Base-by-base conservation (phyloP, 495 filamentous ascomycete genomes). In the Aspergillus haitiensis region DNA sequence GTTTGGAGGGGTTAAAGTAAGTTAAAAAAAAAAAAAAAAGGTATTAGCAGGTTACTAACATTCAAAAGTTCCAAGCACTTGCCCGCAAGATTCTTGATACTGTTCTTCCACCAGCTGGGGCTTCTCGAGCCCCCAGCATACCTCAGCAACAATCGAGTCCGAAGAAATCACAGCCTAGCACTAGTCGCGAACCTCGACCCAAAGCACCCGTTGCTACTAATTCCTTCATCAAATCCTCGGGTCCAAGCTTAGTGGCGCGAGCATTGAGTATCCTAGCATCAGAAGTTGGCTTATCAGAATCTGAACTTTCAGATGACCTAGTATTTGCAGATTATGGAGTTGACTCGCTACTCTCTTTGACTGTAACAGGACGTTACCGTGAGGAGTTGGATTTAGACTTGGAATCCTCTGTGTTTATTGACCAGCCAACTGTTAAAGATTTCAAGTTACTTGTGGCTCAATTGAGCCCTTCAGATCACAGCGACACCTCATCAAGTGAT, bases 61-160 rank as follows among this genome's bases (percentile, higher is more conserved):
- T 12, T 9, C n/a, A 8, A 58, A 27, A 86, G 73, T 90, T 90
- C 78, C 82, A 86, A 73, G 78, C 79, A 53, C 79, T 91, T 39
- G 81, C 87, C 21, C 81, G 88, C 55, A 83, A 81, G 70, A 78
- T 90, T 13, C 78, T 91, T 45, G 87, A 91, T 65, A 79, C 78
- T 52, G 73, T 85, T 31, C 78, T 91, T 53, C 87, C 88, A 42
- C 84, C 84, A 13, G 79, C 75, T 46, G 82, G 85, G 37, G 73
- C 58, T 51, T 49, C 77, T 56, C 45, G 68, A 53, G 44, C 61
- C 52, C 13, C 64, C 64, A 34, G 61, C 67, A 31, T 77, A 74
- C 45, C 52, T 71, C 42, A 67, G 68, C 67, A 73, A 40, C 62
- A 70, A n/a, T 67, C 73, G 13, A 62, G 60, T 7, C 56, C 70